Evolutionary conservation across 1,284 basidiomycete species (phyloP), one percentile per base, ranked within the genome.

Genomic region (Tylopilus sp.): DNA sequence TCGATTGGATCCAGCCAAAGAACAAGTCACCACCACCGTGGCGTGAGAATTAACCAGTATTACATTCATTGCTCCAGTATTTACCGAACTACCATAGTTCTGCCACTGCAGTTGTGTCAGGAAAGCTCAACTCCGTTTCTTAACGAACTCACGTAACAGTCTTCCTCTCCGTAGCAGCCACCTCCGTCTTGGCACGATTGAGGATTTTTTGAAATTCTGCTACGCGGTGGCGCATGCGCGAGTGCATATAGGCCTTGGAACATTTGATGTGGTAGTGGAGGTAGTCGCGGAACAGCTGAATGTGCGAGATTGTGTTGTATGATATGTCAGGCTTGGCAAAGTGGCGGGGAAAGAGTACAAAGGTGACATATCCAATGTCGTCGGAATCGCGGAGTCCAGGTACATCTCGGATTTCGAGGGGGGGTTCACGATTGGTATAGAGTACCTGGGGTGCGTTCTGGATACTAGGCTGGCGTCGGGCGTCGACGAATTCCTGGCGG

Each of bases 201-300:
- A 99, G 75, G 42, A 99, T 85, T 75, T 99, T 99, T 72, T 97
- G 86, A 77, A 99, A 99, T 71, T 98, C 94, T 13, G 89, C 84
- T 12, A 97, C 97, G 23, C 97, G 84, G 66, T 89, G 81, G 53
- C 97, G 81, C 95, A 99, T 97, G 44, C 97, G 79, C 21, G 92
- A 96, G 71, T 99, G 97, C 92, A 99, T 96, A 74, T 99, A 99
- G 1, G 96, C 97, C 71, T 99, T 99, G 46, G 89, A 95, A 71
- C 96, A 98, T 67, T 96, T 99, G 82, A 99, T 97, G 71, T 99
- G 97, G 71, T 99, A 99, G 73, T 99, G 97, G 33, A 99, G 77
- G 67, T 98, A 98, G 71, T 98, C 94, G 45, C 97, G 81, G 86
- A 99, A 99, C 34, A 97, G 78, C 69, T 98, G 93, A 64, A 99